Conservation (phyloP, 306 rosid genomes). For the Cajanus cajan region DNA sequence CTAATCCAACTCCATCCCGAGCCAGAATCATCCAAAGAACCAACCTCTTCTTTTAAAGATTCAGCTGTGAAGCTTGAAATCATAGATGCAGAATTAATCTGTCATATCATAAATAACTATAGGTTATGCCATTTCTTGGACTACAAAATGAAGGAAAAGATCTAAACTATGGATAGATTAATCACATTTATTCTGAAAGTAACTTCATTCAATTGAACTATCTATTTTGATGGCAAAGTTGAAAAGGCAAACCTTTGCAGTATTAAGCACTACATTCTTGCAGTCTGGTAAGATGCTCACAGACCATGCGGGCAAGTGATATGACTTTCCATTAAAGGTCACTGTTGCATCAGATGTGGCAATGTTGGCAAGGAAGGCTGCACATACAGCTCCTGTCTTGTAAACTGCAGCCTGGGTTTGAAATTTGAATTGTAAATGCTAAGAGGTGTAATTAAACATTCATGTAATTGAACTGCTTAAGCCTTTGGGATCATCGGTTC, state of each 20-base stretch:
- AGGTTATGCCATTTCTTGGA: background rate
- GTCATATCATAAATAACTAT: slow-evolving; percentile 31
- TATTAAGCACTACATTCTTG: slow-evolving; percentile 78
- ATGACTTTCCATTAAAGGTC: slow-evolving; percentile 70
- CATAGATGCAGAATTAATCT: slow-evolving; percentile 69
- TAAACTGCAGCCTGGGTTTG: slow-evolving; percentile 74
- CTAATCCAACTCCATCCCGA: slow-evolving; percentile 80
- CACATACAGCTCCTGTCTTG: slow-evolving; percentile 63
- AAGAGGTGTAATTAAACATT: background rate
- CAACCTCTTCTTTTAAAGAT: slow-evolving; percentile 42
- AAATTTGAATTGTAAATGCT: slow-evolving; percentile 24
- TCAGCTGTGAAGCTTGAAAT: slow-evolving; percentile 60
- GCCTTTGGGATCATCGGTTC: background rate
- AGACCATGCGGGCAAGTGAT: slow-evolving; percentile 89
- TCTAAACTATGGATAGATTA: background rate
- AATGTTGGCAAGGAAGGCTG: slow-evolving; percentile 81
- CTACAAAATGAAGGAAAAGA: slow-evolving; percentile 13
- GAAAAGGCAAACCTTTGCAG: slow-evolving; percentile 78
- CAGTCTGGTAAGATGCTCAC: slow-evolving; percentile 98
- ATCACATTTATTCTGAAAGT: background rate
- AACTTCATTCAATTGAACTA: background rate
- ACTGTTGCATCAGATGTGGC: slow-evolving; percentile 64
- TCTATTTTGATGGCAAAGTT: slow-evolving; percentile 4
- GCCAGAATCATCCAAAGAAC: slow-evolving; percentile 50
- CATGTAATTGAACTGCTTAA: background rate